Conservation (phyloP, 192 early-diverging fungal genomes). For the Rhizophagus prolifer region DNA sequence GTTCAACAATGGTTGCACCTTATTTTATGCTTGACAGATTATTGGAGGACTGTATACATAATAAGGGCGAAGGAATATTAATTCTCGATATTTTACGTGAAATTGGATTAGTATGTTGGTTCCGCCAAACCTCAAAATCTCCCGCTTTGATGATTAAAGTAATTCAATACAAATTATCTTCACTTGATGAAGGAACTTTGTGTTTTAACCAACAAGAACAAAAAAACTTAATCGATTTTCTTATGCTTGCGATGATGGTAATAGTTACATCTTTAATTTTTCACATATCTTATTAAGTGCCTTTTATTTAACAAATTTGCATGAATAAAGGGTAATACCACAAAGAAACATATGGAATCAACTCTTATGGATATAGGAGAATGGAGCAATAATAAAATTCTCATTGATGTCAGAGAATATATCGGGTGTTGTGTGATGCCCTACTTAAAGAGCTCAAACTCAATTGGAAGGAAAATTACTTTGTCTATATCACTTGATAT, state of each 20-base stretch:
- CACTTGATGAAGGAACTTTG: not conserved
- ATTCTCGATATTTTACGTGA: not conserved
- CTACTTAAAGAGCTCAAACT: not conserved
- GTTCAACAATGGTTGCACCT: not conserved
- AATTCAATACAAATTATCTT: not conserved
- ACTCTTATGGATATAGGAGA: slow-evolving; percentile 1
- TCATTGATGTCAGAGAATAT: slow-evolving; percentile 13
- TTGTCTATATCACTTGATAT: slow-evolving; percentile 3
- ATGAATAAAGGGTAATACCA: not conserved
- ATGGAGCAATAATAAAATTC: not conserved
- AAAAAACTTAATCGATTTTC: slow-evolving; percentile 8
- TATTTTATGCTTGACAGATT: not conserved
- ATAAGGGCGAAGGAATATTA: slow-evolving; percentile 9
- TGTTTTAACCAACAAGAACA: not conserved
- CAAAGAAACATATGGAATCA: not conserved
- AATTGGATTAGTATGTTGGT: slow-evolving; percentile 7
- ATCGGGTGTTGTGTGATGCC: not conserved
- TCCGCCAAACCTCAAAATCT: not conserved
- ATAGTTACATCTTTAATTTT: not conserved
- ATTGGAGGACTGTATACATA: not conserved
- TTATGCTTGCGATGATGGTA: slow-evolving; percentile 5
- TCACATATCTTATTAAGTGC: not conserved
- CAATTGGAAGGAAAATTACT: not conserved
- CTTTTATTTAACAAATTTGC: not conserved
- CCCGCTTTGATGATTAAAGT: slow-evolving; percentile 1